Evolutionary conservation across 768 basidiomycete genomes (phyloP).

Genomic region (Mycena floridula): DNA sequence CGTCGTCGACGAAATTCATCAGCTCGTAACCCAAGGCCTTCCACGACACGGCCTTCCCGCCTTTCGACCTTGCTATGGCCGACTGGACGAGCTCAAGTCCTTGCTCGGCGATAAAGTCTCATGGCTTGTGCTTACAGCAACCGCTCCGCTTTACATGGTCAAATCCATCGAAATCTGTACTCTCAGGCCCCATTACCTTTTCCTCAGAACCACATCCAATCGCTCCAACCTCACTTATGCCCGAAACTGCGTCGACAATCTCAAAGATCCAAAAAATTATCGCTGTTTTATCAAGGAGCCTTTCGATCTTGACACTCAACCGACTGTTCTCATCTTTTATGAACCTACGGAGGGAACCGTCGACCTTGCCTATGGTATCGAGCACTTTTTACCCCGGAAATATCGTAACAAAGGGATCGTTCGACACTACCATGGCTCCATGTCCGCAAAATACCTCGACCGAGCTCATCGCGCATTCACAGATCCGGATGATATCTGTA

Average conservation of each 20-base stretch:
- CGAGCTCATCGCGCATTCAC: not conserved
- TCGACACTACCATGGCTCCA: not conserved
- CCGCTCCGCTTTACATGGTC: not conserved
- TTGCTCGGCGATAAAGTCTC: not conserved
- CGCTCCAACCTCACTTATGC: not conserved
- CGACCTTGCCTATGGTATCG: not conserved
- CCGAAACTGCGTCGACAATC: not conserved
- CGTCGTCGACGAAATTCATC: not conserved
- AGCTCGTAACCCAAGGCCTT: not conserved
- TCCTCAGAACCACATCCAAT: not conserved
- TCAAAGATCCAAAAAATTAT: not conserved
- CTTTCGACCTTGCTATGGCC: not conserved
- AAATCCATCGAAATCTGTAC: not conserved
- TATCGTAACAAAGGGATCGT: not conserved
- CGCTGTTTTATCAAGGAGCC: not conserved
- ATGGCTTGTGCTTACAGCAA: not conserved
- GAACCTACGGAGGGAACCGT: not conserved
- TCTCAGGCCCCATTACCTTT: not conserved
- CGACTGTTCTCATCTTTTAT: not conserved
- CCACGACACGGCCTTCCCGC: not conserved
- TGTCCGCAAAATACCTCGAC: not conserved
- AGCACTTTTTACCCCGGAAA: not conserved
- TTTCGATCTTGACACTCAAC: not conserved
- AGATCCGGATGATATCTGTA: not conserved
- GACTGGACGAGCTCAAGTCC: not conserved